Base-by-base conservation (phyloP, 176 grass and related monocot genomes). In the Hyparrhenia diplandra region DNA sequence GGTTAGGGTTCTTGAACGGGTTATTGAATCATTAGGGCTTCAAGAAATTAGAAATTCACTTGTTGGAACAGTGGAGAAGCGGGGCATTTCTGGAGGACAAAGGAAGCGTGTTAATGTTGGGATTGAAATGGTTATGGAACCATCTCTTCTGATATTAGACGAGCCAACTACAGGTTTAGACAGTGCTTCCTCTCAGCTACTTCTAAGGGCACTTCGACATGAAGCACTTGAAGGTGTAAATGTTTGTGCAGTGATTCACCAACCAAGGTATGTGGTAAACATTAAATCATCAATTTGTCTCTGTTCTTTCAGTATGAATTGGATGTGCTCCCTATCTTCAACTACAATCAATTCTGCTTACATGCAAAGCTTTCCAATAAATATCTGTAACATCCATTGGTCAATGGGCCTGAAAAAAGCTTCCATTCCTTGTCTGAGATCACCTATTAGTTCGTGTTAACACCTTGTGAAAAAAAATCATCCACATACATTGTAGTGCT, bases 81-180 rank as follows among this genome's bases (percentile, higher is more conserved):
- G 93, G 69, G 90, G 90, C 52, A 88, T 96, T 83, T 96, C 93
- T 35, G 93, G 93, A 43, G 93, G 93, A 73, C 93, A 96, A 84
- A 90, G 90, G 69, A 96, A 92, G 66, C 87, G 93, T 30, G 90
- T 96, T 54, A 96, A 96, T 81, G 85, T 96, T 64, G 93, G 93
- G 30, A 83, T 92, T 78, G 93, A 96, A 86, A 88, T 96, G 93
- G 93, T 92, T 41, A 96, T 96, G 81, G 93, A 96, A 76, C 93
- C 93, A 72, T 92, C 90, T 83, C 82, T 93, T 76, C 86, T 96
- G 83, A 92, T 96, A 83, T 81, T 96, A 32, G 93, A 96, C 74
- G 93, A 96, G 82, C 93, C 93, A 64, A 96, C 93, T 59, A 92
- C 93, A 35, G 93, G 93, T 24, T 86, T 96, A 71, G 93, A 96